Base-by-base conservation (phyloP, 805 yeast genomes). In the Candida khao-thaluensis region DNA sequence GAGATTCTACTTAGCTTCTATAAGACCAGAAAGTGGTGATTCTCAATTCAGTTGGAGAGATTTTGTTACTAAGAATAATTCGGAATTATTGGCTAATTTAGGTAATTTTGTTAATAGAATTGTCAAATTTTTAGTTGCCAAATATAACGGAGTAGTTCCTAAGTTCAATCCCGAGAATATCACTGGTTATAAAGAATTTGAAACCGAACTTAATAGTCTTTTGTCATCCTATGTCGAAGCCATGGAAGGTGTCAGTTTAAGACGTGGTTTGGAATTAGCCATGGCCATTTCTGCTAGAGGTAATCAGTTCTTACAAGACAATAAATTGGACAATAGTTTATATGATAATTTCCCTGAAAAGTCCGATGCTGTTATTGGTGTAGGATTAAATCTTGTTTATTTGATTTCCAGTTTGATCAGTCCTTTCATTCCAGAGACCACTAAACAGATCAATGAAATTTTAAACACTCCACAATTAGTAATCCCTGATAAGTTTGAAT, bases 21-120 rank as follows among this genome's bases (percentile, higher is more conserved):
- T 90, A 23, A 81, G 99, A 63, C 99, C 99, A 22, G 99, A 93
- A 72, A 73, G 89, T 30, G 81, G 95, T 35, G 99, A 93, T 64
- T 82, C 99, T 17, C 96, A 91, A 60, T 93, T 93, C 68, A 89
- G 98, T 3, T 93, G 99, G 99, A 77, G 76, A 41, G 98, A 93
- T 60, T 91, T 91, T 66, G 97, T 88, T 49, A 76, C 95, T 35
- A 85, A 89, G 65, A 93, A 93, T 64, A 93, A 93, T 71, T 78
- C 85, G 49, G 99, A 93, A 69, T 72, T 93, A 57, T 74, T 93
- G 64, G 96, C 98, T 37, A 93, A 93, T 67, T 73, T 93, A 60
- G 99, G 99, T 65, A 93, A 93, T 71, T 88, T 89, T 56, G 97
- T 89, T 42, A 93, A 93, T 72, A 83, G 99, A 67, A 71, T 91